Base-by-base conservation (phyloP, 768 basidiomycete species). In the Obba rivulosa region DNA sequence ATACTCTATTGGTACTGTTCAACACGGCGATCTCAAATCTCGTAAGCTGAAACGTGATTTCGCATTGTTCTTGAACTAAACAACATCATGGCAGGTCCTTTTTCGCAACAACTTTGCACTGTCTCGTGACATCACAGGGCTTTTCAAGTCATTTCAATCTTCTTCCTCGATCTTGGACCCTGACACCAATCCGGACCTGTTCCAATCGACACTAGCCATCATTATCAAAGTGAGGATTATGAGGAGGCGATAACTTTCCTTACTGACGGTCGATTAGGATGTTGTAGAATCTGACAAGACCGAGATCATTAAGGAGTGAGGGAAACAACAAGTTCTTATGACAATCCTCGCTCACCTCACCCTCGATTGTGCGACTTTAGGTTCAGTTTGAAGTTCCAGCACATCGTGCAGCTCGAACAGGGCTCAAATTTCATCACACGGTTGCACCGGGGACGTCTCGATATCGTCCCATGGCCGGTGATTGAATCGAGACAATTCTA, bases 51-150 rank as follows among this genome's bases (percentile, higher is more conserved):
- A 34, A 9, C 13, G n/a, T n/a, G n/a, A n/a, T n/a, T n/a, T n/a
- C n/a, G n/a, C n/a, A n/a, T n/a, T n/a, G n/a, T n/a, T n/a, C n/a
- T n/a, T 7, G 9, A 17, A 31, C 28, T 31, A 5, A 31, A 31
- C 7, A 2, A 41, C 8, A 13, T 28, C 23, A 24, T 39, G 28
- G 17, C 49, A 83, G 81, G 78, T 83, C 1, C 62, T 82, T 2
- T 82, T 81, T 66, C 74, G 82, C 3, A 81, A 83, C 48, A 83
- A 83, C 45, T 83, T 83, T 46, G 79, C 81, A 0, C 62, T 83
- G 2, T 76, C 78, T 38, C 69, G 80, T 17, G 79, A 81, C 52
- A 79, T 83, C 16, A 70, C 75, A 3, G 78, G 78, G 2, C 71
- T 82, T 2, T 83, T 83, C 48, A 77, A 78, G 48, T 80, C 79